Evolutionary conservation across 352 stramenopile genomes (phyloP), one percentile per base, ranked within the genome.

Genomic region (Blastocystis sp.): DNA sequence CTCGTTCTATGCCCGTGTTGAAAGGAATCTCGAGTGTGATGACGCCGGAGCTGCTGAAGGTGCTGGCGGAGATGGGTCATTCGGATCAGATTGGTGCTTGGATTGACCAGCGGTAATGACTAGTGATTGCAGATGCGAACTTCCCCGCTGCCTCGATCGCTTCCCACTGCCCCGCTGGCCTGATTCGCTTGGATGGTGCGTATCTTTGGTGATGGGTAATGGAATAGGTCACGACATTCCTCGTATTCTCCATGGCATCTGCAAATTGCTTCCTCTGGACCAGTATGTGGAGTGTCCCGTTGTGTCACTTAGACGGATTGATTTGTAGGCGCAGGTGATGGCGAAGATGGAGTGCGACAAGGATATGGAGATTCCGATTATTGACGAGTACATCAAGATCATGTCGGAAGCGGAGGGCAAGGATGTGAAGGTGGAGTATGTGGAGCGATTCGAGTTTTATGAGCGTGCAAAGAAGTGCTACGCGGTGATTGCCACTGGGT

Each of bases 241-340:
- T 48, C 52, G 61, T 38, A 76, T 88, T 61, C 78, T 88, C 45
- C 64, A 48, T 62, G 78, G 78, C n/a, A 88, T 88, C 23, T 88
- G 78, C 78, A 76, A 67, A 28, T 65, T 88, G 38, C 45, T 88
- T 53, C 78, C 78, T 76, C 41, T 88, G 19, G 78, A 88, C 19
- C 78, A 79, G 23, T 88, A 88, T 88, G 78, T 88, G 45, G 78
- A 88, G 28, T 88, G 78, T 23, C 78, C 78, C n/a, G 78, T 79
- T 64, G 2, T 10, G 17, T 69, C 38, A 10, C 52, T 2, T 11
- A 59, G 1, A 43, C 23, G 4, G 23, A 0, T 21, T 19, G 48
- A 28, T 60, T 2, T 19, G 40, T 67, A 84, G 74, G 74, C 60
- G 41, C 41, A 79, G 62, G 78, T 88, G 64, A 88, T 88, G 78